Conservation (phyloP, 2,329 filamentous ascomycete species). For the Penicillium sp. region DNA sequence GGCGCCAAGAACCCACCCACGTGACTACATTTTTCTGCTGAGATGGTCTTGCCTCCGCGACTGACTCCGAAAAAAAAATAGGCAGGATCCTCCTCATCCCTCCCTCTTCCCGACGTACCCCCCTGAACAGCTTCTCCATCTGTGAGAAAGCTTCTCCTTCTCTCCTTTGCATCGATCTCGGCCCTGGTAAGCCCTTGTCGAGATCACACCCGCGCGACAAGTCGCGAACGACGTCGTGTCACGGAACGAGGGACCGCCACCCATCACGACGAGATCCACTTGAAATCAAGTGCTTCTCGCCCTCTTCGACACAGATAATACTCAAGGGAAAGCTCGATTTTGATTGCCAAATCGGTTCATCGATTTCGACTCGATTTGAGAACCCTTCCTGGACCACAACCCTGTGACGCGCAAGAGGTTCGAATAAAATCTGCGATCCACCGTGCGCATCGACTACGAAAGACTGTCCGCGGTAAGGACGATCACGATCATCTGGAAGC, state of each 20-base stretch:
- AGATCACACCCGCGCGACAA: conserved; percentile 12
- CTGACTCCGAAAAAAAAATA: conserved; percentile 6
- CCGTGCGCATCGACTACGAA: conserved; percentile 1
- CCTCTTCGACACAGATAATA: not conserved
- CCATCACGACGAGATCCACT: conserved; percentile 4
- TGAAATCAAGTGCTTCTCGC: conserved; percentile 9
- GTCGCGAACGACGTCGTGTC: conserved; percentile 19
- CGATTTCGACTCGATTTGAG: not conserved
- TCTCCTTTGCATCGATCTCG: not conserved
- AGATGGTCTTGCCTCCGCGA: conserved; percentile 8
- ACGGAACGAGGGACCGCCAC: conserved; percentile 10
- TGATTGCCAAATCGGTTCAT: not conserved
- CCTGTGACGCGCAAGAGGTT: conserved; percentile 3
- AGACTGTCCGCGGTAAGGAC: too few relatives aligned
- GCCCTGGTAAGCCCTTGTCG: conserved; percentile 3
- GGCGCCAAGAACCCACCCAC: conserved; percentile 8
- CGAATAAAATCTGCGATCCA: conserved; percentile 2
- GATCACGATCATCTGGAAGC: not conserved
- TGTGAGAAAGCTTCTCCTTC: not conserved
- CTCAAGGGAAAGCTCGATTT: too few relatives aligned
- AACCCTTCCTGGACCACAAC: conserved; percentile 1
- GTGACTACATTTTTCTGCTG: conserved; percentile 12
- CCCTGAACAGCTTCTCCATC: conserved; percentile 3
- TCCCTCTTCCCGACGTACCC: not conserved
- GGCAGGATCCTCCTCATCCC: conserved; percentile 6